Conservation (phyloP, 2,329 filamentous ascomycete genomes). For the Alternaria novae-zelandiae region DNA sequence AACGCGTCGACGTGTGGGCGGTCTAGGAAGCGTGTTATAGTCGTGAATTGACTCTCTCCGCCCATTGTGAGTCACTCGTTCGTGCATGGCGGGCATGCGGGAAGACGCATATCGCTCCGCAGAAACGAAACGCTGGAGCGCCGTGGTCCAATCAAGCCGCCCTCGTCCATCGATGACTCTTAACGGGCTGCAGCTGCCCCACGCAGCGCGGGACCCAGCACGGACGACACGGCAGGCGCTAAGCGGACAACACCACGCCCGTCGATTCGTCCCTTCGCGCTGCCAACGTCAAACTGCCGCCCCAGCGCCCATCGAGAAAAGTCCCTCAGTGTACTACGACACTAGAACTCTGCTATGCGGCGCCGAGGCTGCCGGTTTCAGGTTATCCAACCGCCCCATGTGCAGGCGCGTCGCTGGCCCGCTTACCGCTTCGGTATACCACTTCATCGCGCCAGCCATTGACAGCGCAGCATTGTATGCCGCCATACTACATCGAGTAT, state of each 20-base stretch:
- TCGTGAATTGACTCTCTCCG: slow-evolving; percentile 39
- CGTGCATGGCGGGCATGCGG: slow-evolving; percentile 29
- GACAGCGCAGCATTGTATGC: slow-evolving; percentile 19
- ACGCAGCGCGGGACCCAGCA: slow-evolving; percentile 25
- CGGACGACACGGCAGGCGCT: slow-evolving; percentile 37
- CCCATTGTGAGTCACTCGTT: slow-evolving; percentile 45
- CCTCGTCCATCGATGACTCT: slow-evolving; percentile 39
- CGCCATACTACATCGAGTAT: slow-evolving; percentile 25
- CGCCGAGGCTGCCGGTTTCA: slow-evolving; percentile 44
- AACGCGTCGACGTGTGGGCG: slow-evolving; percentile 38
- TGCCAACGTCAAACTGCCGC: slow-evolving; percentile 44
- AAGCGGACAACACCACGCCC: slow-evolving; percentile 36
- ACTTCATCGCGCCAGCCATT: slow-evolving; percentile 36
- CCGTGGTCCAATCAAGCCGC: slow-evolving; percentile 39
- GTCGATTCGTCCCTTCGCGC: slow-evolving; percentile 37
- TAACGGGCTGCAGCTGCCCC: slow-evolving; percentile 28
- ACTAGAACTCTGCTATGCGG: slow-evolving; percentile 15
- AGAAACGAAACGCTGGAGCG: slow-evolving; percentile 43
- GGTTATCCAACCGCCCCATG: slow-evolving; percentile 43
- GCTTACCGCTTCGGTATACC: slow-evolving; percentile 31
- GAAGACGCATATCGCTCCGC: slow-evolving; percentile 29
- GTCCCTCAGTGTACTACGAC: slow-evolving; percentile 10
- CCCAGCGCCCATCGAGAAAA: slow-evolving; percentile 17
- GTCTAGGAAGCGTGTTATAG: slow-evolving; percentile 46
- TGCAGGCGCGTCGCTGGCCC: slow-evolving; percentile 43